These are phyloP conservation scores for Lactarius sanguifluus DNA, from an alignment of 768 basidiomycete species.

Conservation along the genomic window DNA sequence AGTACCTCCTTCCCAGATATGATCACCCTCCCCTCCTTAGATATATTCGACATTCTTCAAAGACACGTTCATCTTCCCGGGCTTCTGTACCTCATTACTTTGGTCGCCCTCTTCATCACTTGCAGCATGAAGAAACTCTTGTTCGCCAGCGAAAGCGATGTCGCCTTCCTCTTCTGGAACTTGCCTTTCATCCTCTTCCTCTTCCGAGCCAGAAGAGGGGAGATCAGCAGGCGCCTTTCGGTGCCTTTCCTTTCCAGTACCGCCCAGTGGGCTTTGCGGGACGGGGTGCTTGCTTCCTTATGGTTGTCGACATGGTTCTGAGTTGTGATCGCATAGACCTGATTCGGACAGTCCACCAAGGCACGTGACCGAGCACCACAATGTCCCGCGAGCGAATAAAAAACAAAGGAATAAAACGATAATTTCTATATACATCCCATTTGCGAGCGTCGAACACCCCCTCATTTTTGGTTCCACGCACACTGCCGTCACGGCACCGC, in stretches of 20 bases:
- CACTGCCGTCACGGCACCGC: background rate
- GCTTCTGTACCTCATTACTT: conserved; percentile 19
- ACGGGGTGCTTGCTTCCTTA: conserved; percentile 72
- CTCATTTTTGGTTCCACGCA: conserved; percentile 42
- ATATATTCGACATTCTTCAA: conserved; percentile 80
- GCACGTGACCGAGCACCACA: background rate
- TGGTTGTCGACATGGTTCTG: conserved; percentile 20
- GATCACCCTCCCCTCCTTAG: conserved; percentile 75
- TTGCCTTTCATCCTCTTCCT: conserved; percentile 43
- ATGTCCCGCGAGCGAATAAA: background rate
- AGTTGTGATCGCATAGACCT: background rate
- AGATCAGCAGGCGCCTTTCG: conserved; percentile 64
- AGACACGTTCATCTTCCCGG: conserved; percentile 62
- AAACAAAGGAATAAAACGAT: too few relatives aligned
- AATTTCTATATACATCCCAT: background rate
- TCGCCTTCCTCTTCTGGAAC: conserved; percentile 46
- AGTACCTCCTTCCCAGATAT: conserved; percentile 78
- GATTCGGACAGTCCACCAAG: background rate
- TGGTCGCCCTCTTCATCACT: conserved; percentile 45
- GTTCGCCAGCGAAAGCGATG: conserved; percentile 60
- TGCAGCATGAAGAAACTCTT: conserved; percentile 48
- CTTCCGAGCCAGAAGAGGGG: conserved; percentile 58
- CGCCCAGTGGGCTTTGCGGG: conserved; percentile 77
- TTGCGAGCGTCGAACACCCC: conserved; percentile 6
- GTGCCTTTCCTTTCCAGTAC: conserved; percentile 90